phyloP scores from a whole-genome alignment of 345 rosid genomes.

The Euphorbia tirucalli region DNA sequence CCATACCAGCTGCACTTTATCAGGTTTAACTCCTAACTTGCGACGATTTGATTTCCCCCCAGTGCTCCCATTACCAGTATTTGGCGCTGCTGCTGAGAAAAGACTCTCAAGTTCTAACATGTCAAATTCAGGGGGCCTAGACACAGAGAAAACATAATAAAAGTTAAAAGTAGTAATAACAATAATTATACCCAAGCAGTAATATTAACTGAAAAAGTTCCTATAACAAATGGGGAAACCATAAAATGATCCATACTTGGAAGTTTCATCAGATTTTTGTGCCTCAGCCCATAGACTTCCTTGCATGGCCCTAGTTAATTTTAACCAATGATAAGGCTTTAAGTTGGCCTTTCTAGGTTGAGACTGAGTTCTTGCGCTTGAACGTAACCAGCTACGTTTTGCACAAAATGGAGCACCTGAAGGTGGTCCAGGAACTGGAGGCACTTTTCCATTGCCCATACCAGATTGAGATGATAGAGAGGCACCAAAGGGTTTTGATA shows the following conservation, averaged over 20 bases:
- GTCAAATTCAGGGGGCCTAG: constrained; percentile 79
- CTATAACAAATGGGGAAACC: too few relatives aligned
- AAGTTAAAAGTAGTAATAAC: neutral
- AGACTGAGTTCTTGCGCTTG: constrained; percentile 40
- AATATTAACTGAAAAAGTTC: neutral
- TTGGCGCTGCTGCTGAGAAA: constrained; percentile 62
- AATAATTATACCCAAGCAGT: constrained; percentile 1
- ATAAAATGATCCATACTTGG: too few relatives aligned
- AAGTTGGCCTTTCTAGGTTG: constrained; percentile 63
- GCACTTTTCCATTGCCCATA: constrained; percentile 43
- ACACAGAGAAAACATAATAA: constrained; percentile 23
- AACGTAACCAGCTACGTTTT: constrained; percentile 46
- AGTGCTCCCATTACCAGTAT: constrained; percentile 39
- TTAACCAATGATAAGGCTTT: constrained; percentile 87
- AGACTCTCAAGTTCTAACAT: constrained; percentile 74
- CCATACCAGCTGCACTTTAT: constrained; percentile 86
- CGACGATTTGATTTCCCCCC: constrained; percentile 53
- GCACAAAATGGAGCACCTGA: constrained; percentile 32
- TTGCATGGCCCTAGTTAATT: constrained; percentile 79
- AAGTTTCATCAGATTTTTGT: constrained; percentile 70
- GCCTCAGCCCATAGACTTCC: constrained; percentile 91
- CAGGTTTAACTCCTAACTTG: constrained; percentile 47
- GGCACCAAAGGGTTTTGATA: constrained; percentile 21
- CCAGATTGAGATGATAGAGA: constrained; percentile 28
- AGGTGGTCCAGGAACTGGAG: constrained; percentile 73